phyloP scores from a whole-genome alignment of 139 green algal species.

The Closterium sp. region DNA sequence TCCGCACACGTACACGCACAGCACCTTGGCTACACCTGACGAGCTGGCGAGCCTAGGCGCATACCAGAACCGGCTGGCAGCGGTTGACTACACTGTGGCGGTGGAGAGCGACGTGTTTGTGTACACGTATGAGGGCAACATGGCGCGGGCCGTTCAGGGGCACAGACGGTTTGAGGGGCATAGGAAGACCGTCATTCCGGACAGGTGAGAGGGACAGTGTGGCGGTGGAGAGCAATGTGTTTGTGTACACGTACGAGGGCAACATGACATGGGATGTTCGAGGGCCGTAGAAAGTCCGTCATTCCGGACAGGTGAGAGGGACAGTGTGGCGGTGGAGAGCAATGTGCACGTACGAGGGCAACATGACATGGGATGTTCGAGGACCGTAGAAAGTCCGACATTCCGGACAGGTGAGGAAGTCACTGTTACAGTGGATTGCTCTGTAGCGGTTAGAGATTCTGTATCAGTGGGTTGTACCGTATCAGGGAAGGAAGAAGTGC shows the following conservation, averaged over 20 bases:
- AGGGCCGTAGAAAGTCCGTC: constrained; percentile 31
- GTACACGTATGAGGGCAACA: constrained; percentile 44
- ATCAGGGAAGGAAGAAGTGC: background rate
- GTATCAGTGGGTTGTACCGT: background rate
- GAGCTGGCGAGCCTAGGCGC: constrained; percentile 15
- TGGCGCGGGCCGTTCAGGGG: constrained; percentile 37
- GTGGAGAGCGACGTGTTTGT: constrained; percentile 48
- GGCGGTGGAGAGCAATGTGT: constrained; percentile 43
- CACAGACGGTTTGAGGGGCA: constrained; percentile 39
- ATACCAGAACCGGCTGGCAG: constrained; percentile 37
- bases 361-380: constrained; percentile 40
- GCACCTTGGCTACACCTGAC: constrained; percentile 23
- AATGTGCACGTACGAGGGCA: constrained; percentile 43
- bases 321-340: too few species aligned
- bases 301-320: constrained; percentile 35
- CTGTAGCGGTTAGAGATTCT: too few species aligned
- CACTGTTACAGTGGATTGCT: too few species aligned
- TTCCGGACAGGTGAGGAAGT: constrained; percentile 37
- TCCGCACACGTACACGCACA: constrained; percentile 29
- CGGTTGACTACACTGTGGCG: constrained; percentile 44
- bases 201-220: constrained; percentile 41
- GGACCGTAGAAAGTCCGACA: constrained; percentile 24
- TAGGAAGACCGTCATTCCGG: constrained; percentile 33
- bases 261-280: constrained; percentile 34
- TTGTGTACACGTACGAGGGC: constrained; percentile 41